Evolutionary conservation across 768 basidiomycete genomes (phyloP).

Genomic region (Trametes coccinea): DNA sequence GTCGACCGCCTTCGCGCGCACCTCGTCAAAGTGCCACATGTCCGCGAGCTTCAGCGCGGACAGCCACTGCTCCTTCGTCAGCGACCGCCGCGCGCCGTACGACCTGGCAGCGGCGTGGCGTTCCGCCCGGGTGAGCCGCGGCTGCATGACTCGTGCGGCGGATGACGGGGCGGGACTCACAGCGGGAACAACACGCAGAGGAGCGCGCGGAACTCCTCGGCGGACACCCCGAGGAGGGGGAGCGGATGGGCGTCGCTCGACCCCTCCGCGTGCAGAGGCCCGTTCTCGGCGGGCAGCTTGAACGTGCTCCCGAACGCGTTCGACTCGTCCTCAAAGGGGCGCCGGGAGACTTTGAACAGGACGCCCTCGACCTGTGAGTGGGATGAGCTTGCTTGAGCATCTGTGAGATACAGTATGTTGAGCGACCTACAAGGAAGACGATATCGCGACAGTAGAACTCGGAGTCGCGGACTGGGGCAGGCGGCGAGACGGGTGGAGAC

Average conservation of each 20-base stretch:
- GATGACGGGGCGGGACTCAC: conserved; percentile 35
- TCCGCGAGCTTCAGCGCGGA: conserved; percentile 19
- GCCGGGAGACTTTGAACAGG: conserved; percentile 15
- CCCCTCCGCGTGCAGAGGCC: conserved; percentile 57
- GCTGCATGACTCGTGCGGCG: too few relatives aligned
- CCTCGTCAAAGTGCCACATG: conserved; percentile 18
- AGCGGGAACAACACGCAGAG: conserved; percentile 77
- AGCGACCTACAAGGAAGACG: conserved; percentile 4
- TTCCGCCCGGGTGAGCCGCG: too few relatives aligned
- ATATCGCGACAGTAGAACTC: conserved; percentile 18
- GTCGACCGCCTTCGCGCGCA: conserved; percentile 13
- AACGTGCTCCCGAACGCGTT: conserved; percentile 71
- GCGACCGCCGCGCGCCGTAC: neutral
- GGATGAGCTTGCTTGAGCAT: neutral
- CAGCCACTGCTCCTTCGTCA: conserved; percentile 15
- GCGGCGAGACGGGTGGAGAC: neutral
- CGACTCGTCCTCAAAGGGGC: conserved; percentile 53
- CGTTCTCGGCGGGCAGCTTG: conserved; percentile 46
- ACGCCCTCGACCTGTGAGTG: conserved; percentile 9
- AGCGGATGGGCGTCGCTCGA: conserved; percentile 66
- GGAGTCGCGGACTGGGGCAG: neutral
- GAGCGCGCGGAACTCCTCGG: conserved; percentile 68
- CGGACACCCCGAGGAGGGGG: conserved; percentile 59
- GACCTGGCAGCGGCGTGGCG: neutral
- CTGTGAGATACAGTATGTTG: neutral